Evolutionary conservation across 1,139 yeast species (phyloP).

Genomic region (Pichia sp.): DNA sequence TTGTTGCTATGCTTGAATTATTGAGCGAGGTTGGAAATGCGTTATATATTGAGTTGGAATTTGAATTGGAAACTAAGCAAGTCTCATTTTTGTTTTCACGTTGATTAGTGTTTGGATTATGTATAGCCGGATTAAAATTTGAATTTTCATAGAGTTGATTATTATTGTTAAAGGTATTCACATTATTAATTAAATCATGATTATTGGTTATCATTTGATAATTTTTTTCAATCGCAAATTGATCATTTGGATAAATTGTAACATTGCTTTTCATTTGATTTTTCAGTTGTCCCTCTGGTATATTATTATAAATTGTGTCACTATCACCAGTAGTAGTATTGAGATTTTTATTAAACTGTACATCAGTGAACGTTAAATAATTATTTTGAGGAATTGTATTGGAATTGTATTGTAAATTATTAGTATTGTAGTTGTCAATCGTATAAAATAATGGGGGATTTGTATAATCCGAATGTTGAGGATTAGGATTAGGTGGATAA

Average conservation of each 20-base stretch:
- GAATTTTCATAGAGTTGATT: not conserved
- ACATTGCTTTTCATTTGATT: not conserved
- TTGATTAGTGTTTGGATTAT: not conserved
- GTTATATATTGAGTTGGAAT: not conserved
- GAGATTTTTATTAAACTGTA: not conserved
- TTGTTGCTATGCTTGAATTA: not conserved
- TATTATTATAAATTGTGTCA: not conserved
- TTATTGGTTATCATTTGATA: not conserved
- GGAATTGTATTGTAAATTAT: not conserved
- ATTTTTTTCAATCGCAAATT: not conserved
- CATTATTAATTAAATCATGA: not conserved
- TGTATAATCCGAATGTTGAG: not conserved
- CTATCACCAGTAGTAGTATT: not conserved
- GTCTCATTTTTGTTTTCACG: not conserved
- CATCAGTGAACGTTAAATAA: not conserved
- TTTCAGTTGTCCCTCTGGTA: not conserved
- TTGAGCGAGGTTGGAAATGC: not conserved
- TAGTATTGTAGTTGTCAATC: not conserved
- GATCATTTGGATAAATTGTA: not conserved
- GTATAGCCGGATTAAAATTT: not conserved
- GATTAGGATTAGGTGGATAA: not conserved
- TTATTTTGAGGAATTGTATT: not conserved
- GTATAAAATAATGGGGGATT: not conserved
- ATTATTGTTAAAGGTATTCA: not conserved
- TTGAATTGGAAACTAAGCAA: slow-evolving; percentile 9